Evolutionary conservation across 2,329 filamentous ascomycete genomes (phyloP), one percentile per base, ranked within the genome.

Genomic region (Fusarium sp.): DNA sequence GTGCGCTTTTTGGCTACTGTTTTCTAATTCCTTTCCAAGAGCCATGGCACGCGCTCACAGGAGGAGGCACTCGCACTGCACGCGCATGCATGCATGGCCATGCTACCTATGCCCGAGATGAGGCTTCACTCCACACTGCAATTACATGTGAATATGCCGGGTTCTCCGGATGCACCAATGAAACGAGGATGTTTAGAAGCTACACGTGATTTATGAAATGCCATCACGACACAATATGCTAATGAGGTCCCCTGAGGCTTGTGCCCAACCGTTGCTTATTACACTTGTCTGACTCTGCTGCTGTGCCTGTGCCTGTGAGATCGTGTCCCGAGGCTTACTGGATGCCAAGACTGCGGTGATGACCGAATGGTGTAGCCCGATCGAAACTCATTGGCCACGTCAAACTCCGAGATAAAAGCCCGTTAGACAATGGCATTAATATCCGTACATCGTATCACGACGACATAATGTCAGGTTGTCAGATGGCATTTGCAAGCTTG

Each of bases 71-170:
- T 57, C 45, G 56, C 42, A 68, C 56, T 57, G 38, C 57, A 45
- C 41, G 39, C 51, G 35, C 46, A 62, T 58, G 57, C 46, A 69
- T 63, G 49, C 57, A n/a, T n/a, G n/a, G n/a, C n/a, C n/a, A 73
- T 45, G 23, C 44, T 27, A 27, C 25, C 4, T 27, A n/a, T 46
- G 60, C n/a, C 66, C 62, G 66, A 77, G 69, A 70, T 73, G 66
- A 74, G 62, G 58, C 35, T 57, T 60, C 57, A 48, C 41, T 63
- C n/a, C 25, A 44, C 57, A 73, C 70, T 73, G 66, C 78, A 79
- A 76, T 77, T 74, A 69, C 79, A 80, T 81, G 80, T 81, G 80
- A 81, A 80, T 77, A 73, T 76, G 19, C 75, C 76, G 75, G 70
- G 52, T 27, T 49, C 55, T 44, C 62, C 56, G 54, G 31, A 19